Base-by-base conservation (phyloP, 441 rosid species). In the Pelargonium myrrhifolium region DNA sequence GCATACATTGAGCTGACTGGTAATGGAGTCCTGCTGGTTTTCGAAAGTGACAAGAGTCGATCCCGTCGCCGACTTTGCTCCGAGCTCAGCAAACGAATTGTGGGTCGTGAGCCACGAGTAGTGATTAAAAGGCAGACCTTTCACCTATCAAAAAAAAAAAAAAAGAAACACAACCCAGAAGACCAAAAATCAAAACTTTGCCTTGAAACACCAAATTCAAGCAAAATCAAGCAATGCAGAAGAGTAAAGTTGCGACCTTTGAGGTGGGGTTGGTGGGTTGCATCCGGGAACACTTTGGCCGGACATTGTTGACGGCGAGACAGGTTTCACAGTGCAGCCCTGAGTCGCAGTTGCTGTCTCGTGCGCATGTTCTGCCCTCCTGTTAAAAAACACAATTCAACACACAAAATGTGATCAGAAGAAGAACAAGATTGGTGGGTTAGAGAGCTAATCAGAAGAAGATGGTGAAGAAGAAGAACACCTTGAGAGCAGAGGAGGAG, bases 21-120 rank as follows among this genome's bases (percentile, higher is more conserved):
- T 72, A 28, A 72, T 56, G 59, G 71, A 63, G 58, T 67, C 76
- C 37, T 72, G 71, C 31, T 72, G 76, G 28, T 72, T 72, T 28
- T 21, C 56, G 21, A 63, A 21, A 22, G 76, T 10, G 49, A 66
- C 0, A 35, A 67, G 31, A 21, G 3, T 2, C 2, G 71, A 1
- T 42, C 76, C 76, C 18, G 71, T 72, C 60, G 31, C 63, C 18
- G 76, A 68, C 64, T 14, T 55, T 4, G 49, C 71, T n/a, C 72
- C 76, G 18, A 71, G 17, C 45, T 51, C 14, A 40, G 76, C 76
- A 35, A 6, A 72, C 28, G 76, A 72, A 56, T 72, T 72, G 71
- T 72, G 76, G 14, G 68, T 72, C 15, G 76, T 72, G 59, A 72
- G 64, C 76, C 76, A 72, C 40, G 76, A 72, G 18, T 72, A 72